Evolutionary conservation across 228 moss, liverwort and hornwort genomes (phyloP), one percentile per base, ranked within the genome.

Genomic region (Sphagnum fallax): DNA sequence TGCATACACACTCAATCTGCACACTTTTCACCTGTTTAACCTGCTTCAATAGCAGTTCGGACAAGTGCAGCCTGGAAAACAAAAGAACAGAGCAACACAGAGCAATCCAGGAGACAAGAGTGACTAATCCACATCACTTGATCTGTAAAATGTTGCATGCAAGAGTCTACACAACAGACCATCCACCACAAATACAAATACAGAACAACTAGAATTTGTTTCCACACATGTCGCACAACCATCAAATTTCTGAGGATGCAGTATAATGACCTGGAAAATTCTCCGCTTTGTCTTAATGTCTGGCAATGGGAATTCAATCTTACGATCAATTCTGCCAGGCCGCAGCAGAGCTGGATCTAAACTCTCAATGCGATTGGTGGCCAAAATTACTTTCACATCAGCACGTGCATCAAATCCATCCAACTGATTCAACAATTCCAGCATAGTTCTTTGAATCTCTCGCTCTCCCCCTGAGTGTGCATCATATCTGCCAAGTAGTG

Each of bases 401-500:
- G 87, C 95, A 65, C 92, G 89, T 15, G 92, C 64, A 76, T 96
- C 95, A 77, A 98, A 98, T 15, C 98, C 98, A 72, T 98, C 98
- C 60, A 98, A 91, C 83, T 98, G 98, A 72, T 98, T 98, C 67
- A 98, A 76, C 79, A 98, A 78, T 78, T 98, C 98, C 82, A 98
- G 80, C 98, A 98, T 98, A 13, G 98, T 98, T 73, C 98, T 85
- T 77, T 94, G 98, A 69, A 98, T 93, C 77, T 98, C 98, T 68
- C 94, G 82, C 71, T 98, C 98, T 72, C 98, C 98, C 74, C 98
- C 91, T 7, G 95, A 96, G 70, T 96, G 92, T 10, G 95, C 91
- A 82, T 96, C 95, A 67, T 96, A 92, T 70, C 94, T 94, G 78
- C 69, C 70, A 12, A 32, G 32, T 32, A 32, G 32, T 32, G 32